Percentiles rank a stretch among this genome's conserved stretches.
Evolutionary conservation across 495 filamentous ascomycete genomes (phyloP).

Genomic region (Podospora anserina): DNA sequence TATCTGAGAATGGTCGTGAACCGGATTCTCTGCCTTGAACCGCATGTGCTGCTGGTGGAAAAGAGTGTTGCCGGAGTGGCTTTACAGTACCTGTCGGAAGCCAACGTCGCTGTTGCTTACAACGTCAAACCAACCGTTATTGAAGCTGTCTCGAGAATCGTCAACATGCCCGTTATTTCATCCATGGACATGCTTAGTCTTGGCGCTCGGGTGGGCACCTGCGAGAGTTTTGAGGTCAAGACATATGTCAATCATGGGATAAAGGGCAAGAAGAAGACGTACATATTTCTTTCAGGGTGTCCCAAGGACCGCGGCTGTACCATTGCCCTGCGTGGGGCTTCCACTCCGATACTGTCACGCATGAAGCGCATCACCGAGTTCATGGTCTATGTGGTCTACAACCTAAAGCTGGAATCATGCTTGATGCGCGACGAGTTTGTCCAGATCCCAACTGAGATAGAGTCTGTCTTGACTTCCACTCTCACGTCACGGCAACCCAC

Average conservation of each 20-base stretch:
- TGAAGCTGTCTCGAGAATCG: slow-evolving; percentile 88
- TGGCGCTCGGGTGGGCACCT: slow-evolving; percentile 72
- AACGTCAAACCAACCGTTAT: slow-evolving; percentile 96
- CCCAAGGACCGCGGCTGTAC: slow-evolving; percentile 93
- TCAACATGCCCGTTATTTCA: slow-evolving; percentile 85
- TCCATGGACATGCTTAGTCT: slow-evolving; percentile 93
- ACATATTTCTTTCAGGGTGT: slow-evolving; percentile 91
- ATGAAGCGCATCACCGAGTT: slow-evolving; percentile 97
- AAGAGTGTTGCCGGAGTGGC: slow-evolving; percentile 89
- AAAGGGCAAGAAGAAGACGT: slow-evolving; percentile 79
- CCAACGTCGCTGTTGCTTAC: slow-evolving; percentile 85
- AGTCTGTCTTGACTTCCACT: slow-evolving; percentile 17
- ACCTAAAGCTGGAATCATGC: slow-evolving; percentile 91
- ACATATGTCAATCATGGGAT: slow-evolving; percentile 79
- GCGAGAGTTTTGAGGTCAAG: slow-evolving; percentile 87
- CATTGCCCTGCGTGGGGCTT: slow-evolving; percentile 84
- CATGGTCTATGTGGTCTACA: slow-evolving; percentile 98
- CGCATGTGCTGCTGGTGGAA: slow-evolving; percentile 82
- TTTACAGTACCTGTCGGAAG: slow-evolving; percentile 78
- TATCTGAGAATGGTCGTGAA: slow-evolving; percentile 90
- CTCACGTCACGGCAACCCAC: slow-evolving; percentile 28
- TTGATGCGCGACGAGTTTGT: slow-evolving; percentile 95
- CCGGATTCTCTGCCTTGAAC: slow-evolving; percentile 80
- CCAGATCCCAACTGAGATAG: slow-evolving; percentile 67
- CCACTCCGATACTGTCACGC: slow-evolving; percentile 62